Base-by-base conservation (phyloP, 176 grass and related monocot species). In the Thinopyrum elongatum region DNA sequence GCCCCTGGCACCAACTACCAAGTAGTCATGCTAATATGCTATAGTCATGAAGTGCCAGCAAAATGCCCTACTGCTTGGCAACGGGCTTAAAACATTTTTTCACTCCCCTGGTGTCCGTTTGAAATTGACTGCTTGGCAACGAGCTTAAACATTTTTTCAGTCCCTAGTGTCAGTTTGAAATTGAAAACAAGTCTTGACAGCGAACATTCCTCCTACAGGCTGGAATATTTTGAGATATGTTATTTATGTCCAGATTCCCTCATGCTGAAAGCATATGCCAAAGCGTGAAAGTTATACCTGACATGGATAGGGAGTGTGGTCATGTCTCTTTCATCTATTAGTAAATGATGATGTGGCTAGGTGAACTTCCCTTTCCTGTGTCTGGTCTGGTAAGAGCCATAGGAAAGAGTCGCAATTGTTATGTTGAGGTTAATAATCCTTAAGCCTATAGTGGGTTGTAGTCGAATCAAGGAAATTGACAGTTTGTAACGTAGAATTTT, bases 321-420 rank as follows among this genome's bases (percentile, higher is more conserved):
- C 47, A n/a, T 44, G 46, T 39, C 63, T 57, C 67, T 66, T 79
- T 80, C 34, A 62, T 38, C 8, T 68, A 67, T 47, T 74, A 60
- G 73, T 74, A 29, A 78, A 53, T 79, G 42, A 53, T 79, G 42
- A 13, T 75, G 27, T 90, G 29, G 21, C 26, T 60, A 74, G 42
- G 36, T 47, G 46, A 55, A 60, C 22, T 60, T 67, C 23, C 8
- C 0, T 23, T 66, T 65, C 15, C 22, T 74, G 2, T 80, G 6
- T 26, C 10, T 80, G 28, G 68, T 31, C 0, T 33, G 41, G 22
- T 10, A 19, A 78, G 42, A 65, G 22, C 59, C 17, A 15, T n/a
- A 22, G 9, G 21, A 60, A 60, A 85, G 60, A 67, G 13, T 31
- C 14, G 4, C 19, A 22, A 66, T 85, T 44, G 57, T 49, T 79